A percentile compares a stretch with the other conserved stretches of the same genome.
phyloP scores from a whole-genome alignment of 1,284 basidiomycete genomes.

The Papiliotrema fonsecae region DNA sequence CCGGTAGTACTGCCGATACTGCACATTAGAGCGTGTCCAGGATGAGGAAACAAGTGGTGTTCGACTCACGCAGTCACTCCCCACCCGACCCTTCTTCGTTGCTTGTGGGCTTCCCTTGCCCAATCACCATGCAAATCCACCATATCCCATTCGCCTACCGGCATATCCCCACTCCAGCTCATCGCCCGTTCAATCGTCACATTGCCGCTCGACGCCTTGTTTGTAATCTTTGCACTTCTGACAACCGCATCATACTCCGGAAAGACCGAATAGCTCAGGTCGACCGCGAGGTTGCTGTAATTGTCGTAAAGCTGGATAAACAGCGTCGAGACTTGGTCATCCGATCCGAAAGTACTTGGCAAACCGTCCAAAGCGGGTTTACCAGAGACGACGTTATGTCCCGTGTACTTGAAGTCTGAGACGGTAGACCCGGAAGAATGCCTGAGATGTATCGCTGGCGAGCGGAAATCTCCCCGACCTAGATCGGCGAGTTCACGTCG shows the following conservation, averaged over 20 bases:
- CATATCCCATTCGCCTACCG: conserved; percentile 21
- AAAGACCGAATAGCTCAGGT: conserved; percentile 25
- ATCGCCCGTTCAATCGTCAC: conserved; percentile 19
- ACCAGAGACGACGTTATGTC: conserved; percentile 13
- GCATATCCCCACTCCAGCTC: conserved; percentile 23
- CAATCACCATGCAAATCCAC: conserved; percentile 26
- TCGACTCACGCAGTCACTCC: conserved; percentile 29
- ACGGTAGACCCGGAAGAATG: conserved; percentile 16
- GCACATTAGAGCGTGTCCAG: neutral
- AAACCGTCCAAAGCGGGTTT: conserved; percentile 20
- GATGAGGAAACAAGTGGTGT: no score
- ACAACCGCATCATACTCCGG: conserved; percentile 13
- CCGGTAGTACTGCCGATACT: conserved; percentile 27
- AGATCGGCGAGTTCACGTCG: conserved; percentile 26
- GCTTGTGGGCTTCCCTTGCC: conserved; percentile 19
- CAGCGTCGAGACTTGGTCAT: conserved; percentile 17
- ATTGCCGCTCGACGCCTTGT: conserved; percentile 8
- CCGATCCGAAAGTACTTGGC: conserved; percentile 21
- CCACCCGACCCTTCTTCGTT: conserved; percentile 15
- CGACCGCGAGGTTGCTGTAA: conserved; percentile 6
- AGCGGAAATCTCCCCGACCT: conserved; percentile 29
- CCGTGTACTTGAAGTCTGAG: conserved; percentile 16
- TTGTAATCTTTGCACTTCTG: conserved; percentile 14
- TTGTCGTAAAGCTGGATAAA: conserved; percentile 19
- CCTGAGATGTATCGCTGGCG: conserved; percentile 24